Evolutionary conservation across 768 basidiomycete species (phyloP), one percentile per base, ranked within the genome.

Genomic region (Amanita polypyramis): DNA sequence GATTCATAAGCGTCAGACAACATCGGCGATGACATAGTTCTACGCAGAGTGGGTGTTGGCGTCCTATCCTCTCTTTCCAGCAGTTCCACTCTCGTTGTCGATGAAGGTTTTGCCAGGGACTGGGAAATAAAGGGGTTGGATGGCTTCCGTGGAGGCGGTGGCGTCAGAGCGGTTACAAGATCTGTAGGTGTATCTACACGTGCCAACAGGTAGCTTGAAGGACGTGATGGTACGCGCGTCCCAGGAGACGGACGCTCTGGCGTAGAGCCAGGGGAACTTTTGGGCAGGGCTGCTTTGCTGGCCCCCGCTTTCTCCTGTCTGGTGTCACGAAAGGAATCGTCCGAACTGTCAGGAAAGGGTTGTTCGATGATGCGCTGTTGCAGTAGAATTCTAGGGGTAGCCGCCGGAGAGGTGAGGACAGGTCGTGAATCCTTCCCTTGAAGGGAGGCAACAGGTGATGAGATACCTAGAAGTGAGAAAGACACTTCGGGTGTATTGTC

Each of bases 121-220:
- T 69, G 61, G 11, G 80, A 83, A 54, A 73, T 74, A 15, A 72
- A 58, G 7, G 73, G 64, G 45, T 69, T 74, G 48, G 73, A 59
- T 23, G 73, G 60, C 54, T 70, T 64, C 54, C 70, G 73, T 41
- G 78, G 70, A 8, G 85, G 85, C 4, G 85, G 77, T 30, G 83
- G 85, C 2, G 78, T 69, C 15, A 88, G 69, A 17, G 83, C 79
- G 1, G 72, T 76, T 52, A 80, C 64, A 17, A 71, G 77, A 8
- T 72, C 75, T 11, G 67, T 60, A 10, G 85, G 86, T 0, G 82
- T 85, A 51, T 82, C 81, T 11, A 76, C 79, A 12, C 85, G 79
- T 29, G 66, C 52, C 17, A 77, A 76, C 33, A 75, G 63, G 37
- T 70, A 70, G 51, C 68, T 75, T 5, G 70, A 64, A 41, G 65